Conservation (phyloP, 2,329 filamentous ascomycete species). For the Botrytis medusae region DNA sequence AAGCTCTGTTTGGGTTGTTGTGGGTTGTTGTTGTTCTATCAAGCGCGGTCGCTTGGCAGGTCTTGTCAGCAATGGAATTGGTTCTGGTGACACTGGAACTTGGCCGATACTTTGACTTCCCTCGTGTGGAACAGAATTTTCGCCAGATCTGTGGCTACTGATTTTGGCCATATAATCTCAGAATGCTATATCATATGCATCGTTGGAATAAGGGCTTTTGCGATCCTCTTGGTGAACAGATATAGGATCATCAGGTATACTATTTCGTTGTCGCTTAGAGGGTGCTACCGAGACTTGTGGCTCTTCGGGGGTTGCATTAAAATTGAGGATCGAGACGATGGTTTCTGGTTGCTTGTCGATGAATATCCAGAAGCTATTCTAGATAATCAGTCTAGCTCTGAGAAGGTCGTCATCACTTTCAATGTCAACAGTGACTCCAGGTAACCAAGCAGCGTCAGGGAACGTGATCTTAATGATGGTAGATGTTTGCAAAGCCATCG, state of each 20-base stretch:
- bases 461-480: neutral
- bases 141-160: neutral
- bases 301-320: neutral
- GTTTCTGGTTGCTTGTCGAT: neutral
- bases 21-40: neutral
- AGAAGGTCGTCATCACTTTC: neutral
- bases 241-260: neutral
- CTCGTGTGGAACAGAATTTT: neutral
- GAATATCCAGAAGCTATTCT: neutral
- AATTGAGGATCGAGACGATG: neutral
- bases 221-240: neutral
- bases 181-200: too few species aligned
- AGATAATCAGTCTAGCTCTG: neutral
- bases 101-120: neutral
- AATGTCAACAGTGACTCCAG: neutral
- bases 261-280: neutral
- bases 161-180: neutral
- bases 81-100: neutral
- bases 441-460: neutral
- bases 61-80: neutral
- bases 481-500: neutral
- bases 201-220: neutral
- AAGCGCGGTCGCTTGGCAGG: neutral
- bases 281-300: neutral
- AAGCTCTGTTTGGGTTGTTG: neutral